These are phyloP conservation scores for Yamadazyma trypodendri DNA, from an alignment of 1,139 yeast species.

Conservation along the genomic window DNA sequence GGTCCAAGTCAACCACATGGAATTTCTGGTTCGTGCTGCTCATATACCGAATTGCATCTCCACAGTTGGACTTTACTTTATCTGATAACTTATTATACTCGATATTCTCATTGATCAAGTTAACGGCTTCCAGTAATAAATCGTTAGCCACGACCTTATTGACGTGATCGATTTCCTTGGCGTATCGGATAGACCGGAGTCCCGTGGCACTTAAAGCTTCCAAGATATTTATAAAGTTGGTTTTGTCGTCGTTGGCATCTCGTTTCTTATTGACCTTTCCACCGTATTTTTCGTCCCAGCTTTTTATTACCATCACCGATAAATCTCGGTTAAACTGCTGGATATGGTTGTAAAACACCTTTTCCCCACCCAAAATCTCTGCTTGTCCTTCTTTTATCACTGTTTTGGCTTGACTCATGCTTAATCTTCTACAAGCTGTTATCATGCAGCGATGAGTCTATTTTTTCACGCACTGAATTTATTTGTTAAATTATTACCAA, in stretches of 20 bases:
- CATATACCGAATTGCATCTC: slow-evolving; percentile 89
- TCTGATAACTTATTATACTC: slow-evolving; percentile 57
- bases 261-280: slow-evolving; percentile 20
- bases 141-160: slow-evolving; percentile 83
- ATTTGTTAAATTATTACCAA: too few species aligned
- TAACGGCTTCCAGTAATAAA: slow-evolving; percentile 81
- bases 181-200: slow-evolving; percentile 87
- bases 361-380: slow-evolving; percentile 61
- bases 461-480: slow-evolving; percentile 3
- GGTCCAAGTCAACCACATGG: slow-evolving; percentile 91
- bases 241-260: slow-evolving; percentile 18
- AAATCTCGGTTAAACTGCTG: slow-evolving; percentile 95
- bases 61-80: slow-evolving; percentile 64
- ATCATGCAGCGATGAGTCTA: slow-evolving; percentile 4
- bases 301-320: slow-evolving; percentile 79
- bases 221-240: slow-evolving; percentile 53
- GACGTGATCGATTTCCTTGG: slow-evolving; percentile 79
- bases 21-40: slow-evolving; percentile 51
- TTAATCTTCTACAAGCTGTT: slow-evolving; percentile 1
- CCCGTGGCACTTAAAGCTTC: slow-evolving; percentile 97
- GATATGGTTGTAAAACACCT: slow-evolving; percentile 92
- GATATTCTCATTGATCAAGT: slow-evolving; percentile 70
- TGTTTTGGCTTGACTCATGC: slow-evolving; percentile 16
- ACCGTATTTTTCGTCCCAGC: slow-evolving; percentile 68
- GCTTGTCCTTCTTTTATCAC: slow-evolving; percentile 80